Percentiles rank a stretch among this genome's conserved stretches.
phyloP scores from a whole-genome alignment of 2,329 filamentous ascomycete species.

The Fusarium sp. region DNA sequence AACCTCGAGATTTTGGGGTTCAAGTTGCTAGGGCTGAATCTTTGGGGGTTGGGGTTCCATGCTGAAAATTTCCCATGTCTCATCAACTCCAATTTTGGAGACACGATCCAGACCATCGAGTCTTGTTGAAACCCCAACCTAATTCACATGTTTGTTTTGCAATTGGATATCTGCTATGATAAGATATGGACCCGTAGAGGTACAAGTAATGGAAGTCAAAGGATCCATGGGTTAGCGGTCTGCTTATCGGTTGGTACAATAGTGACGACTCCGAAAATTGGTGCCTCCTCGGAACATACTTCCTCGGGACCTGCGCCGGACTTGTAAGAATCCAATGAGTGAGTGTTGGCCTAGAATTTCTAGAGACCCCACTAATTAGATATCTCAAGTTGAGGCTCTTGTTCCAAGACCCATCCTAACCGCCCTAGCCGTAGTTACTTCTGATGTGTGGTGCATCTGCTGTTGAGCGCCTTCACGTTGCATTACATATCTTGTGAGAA shows the following conservation, averaged over 20 bases:
- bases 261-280: conserved; percentile 12
- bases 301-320: conserved; percentile 29
- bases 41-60: conserved; percentile 38
- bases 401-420: conserved; percentile 2
- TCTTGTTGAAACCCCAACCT: conserved; percentile 37
- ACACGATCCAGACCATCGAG: background rate
- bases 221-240: background rate
- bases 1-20: conserved; percentile 28
- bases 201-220: background rate
- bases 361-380: conserved; percentile 1
- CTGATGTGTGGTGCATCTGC: background rate
- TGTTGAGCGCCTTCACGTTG: conserved; percentile 6
- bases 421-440: background rate
- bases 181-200: background rate
- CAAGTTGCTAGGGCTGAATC: conserved; percentile 14
- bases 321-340: background rate
- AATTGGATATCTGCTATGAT: background rate
- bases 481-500: background rate
- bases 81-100: conserved; percentile 15
- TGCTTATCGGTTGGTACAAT: conserved; percentile 9
- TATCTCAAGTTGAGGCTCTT: conserved; percentile 23
- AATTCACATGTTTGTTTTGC: conserved; percentile 16
- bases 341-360: background rate
- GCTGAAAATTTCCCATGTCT: conserved; percentile 6
- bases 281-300: conserved; percentile 25